These are phyloP conservation scores for Diplocarpon rosae DNA, from an alignment of 2,329 filamentous ascomycete species.

Conservation along the genomic window DNA sequence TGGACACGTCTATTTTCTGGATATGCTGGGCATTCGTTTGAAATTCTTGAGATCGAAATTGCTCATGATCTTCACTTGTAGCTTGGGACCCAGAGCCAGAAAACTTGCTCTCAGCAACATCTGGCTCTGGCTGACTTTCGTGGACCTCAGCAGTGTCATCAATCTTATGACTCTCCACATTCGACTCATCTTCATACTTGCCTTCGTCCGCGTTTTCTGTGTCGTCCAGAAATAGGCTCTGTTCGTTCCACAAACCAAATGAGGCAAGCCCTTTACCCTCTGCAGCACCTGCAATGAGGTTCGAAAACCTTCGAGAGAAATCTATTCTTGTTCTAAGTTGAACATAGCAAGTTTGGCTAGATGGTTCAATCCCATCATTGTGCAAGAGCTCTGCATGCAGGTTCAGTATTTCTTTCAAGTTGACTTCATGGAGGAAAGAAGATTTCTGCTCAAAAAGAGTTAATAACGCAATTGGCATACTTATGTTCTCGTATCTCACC, in stretches of 20 bases:
- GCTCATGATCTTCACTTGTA: background rate
- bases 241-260: constrained; percentile 19
- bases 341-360: constrained; percentile 44
- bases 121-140: constrained; percentile 1
- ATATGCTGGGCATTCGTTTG: background rate
- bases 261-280: constrained; percentile 40
- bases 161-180: background rate
- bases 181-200: background rate
- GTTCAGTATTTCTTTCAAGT: constrained; percentile 45
- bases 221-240: constrained; percentile 18
- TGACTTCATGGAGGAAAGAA: constrained; percentile 35
- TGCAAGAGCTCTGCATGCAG: constrained; percentile 46
- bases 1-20: background rate
- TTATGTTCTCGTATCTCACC: constrained; percentile 31
- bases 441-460: constrained; percentile 34
- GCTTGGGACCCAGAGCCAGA: background rate
- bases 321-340: constrained; percentile 42
- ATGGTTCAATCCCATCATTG: constrained; percentile 43
- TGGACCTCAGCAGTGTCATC: background rate
- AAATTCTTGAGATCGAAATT: background rate
- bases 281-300: constrained; percentile 40
- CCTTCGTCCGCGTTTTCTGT: constrained; percentile 7
- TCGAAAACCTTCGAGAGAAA: constrained; percentile 40
- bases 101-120: background rate
- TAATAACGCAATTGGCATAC: constrained; percentile 20